Percentiles rank a stretch among this genome's conserved stretches.
Conservation (phyloP, 495 filamentous ascomycete genomes). For the Podospora comata region DNA sequence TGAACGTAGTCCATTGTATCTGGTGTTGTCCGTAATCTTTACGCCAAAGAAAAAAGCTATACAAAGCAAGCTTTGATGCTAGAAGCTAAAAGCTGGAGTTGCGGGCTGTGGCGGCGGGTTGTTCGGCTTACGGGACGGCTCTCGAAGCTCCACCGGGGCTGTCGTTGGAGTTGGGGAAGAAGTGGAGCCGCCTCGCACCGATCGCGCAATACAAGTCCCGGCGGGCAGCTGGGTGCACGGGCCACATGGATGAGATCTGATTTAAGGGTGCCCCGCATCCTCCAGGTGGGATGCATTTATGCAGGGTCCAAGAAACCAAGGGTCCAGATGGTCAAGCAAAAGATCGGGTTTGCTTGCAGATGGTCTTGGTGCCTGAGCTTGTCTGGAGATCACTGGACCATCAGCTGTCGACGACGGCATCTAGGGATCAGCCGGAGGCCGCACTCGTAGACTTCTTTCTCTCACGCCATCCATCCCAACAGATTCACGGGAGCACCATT, state of each 20-base stretch:
- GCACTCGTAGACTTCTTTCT: not conserved
- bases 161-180: not conserved
- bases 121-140: not conserved
- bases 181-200: not conserved
- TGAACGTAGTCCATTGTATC: constrained; percentile 54
- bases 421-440: not conserved
- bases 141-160: not conserved
- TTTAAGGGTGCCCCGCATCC: not conserved
- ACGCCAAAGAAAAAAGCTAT: not conserved
- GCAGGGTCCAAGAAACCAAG: not conserved
- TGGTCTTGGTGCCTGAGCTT: not conserved
- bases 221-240: not conserved
- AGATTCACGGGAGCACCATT: not conserved
- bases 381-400: not conserved
- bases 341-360: not conserved
- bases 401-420: not conserved
- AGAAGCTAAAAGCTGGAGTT: not conserved
- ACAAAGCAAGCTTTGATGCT: not conserved
- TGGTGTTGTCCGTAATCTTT: constrained; percentile 1
- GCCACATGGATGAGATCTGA: not conserved
- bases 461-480: too few relatives aligned
- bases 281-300: not conserved
- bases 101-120: not conserved
- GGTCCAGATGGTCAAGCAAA: not conserved
- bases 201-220: not conserved